Base-by-base conservation (phyloP, 768 basidiomycete species). In the Pisolithus albus region DNA sequence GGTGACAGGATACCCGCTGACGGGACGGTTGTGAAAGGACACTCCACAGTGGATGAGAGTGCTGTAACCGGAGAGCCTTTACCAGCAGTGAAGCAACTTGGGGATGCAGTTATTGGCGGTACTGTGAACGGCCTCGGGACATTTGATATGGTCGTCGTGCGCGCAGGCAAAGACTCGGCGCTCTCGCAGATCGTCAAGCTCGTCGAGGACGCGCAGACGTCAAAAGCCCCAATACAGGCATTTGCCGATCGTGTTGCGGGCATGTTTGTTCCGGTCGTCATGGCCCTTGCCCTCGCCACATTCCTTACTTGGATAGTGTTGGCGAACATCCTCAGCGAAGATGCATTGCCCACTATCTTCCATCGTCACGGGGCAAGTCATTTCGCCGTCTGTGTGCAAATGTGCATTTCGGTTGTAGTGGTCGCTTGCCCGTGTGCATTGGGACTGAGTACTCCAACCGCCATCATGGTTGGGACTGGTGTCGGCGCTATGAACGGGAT, bases 381-480 rank as follows among this genome's bases (percentile, higher is more conserved):
- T 62, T 74, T 97, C 52, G 88, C 90, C 7, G 86, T 95, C 13
- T 98, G 94, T 65, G 74, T 99, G 44, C 92, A 95, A 72, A 84
- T 99, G 62, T 97, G 95, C 67, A 99, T 98, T 64, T 93, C 90
- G 38, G 96, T 98, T 55, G 81, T 99, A 53, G 96, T 99, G 46
- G 93, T 99, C 47, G 95, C 96, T 19, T 99, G 96, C 67, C 96
- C 96, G 0, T 99, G 96, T 65, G 95, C 96, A 0, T 79, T 99
- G 32, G 96, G 95, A 5, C 77, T 98, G 52, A 91, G 90, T 50
- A 98, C 95, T 0, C 96, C 96, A 1, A 98, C 96, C 0, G 96
- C 95, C 2, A 92, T 98, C 70, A 98, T 98, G 96, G 96, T 98
- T 30, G 96, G 96, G 16, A 98, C 95, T 0, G 96, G 96, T 1